Conservation (phyloP, 2,329 filamentous ascomycete species). For the Fusarium gaditjirri region DNA sequence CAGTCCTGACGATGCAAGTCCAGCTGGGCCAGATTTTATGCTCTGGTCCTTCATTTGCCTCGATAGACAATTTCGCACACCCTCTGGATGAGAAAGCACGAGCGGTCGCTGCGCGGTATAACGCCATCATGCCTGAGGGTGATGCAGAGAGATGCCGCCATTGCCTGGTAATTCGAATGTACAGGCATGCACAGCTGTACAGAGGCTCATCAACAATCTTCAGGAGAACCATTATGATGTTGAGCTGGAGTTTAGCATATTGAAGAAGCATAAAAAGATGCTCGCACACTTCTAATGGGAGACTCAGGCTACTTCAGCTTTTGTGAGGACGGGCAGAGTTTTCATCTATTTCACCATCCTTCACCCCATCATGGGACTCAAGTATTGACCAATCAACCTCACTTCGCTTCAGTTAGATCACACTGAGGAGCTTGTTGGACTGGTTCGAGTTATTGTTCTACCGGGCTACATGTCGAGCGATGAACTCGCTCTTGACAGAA, state of each 20-base stretch:
- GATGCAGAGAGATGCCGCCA: background rate
- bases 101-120: background rate
- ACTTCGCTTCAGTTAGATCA: background rate
- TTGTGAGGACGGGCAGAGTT: background rate
- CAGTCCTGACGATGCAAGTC: slow-evolving; percentile 9
- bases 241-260: background rate
- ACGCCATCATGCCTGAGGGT: background rate
- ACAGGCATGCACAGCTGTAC: background rate
- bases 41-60: slow-evolving; percentile 7
- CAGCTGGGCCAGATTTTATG: slow-evolving; percentile 12
- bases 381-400: background rate
- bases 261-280: too few species aligned
- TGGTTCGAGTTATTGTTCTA: accelerated
- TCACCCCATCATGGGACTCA: background rate
- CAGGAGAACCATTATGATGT: background rate
- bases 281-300: background rate
- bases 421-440: background rate
- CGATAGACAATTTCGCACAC: slow-evolving; percentile 11
- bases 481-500: background rate
- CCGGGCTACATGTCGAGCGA: background rate
- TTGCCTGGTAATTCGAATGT: slow-evolving; percentile 10
- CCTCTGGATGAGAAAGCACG: background rate
- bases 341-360: accelerated
- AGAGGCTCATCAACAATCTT: background rate
- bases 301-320: background rate